A percentile compares a stretch with the other conserved stretches of the same genome.
Conservation (phyloP, 768 basidiomycete species). For the Amanita jacksonii region DNA sequence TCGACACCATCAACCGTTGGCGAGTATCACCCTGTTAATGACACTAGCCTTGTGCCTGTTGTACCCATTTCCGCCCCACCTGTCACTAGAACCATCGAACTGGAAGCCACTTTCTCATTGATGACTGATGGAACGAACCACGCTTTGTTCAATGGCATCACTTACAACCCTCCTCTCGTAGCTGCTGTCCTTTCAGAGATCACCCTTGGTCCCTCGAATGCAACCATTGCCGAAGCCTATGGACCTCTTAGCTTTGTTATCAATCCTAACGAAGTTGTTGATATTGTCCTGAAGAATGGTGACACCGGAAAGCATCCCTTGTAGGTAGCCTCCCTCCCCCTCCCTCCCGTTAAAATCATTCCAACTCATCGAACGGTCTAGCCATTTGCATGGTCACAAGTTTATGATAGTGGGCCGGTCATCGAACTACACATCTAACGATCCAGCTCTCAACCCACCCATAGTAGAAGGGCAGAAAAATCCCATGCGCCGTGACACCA, state of each 20-base stretch:
- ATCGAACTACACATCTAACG: constrained; percentile 58
- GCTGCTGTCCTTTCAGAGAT: constrained; percentile 71
- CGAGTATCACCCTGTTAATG: constrained; percentile 54
- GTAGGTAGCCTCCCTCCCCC: constrained; percentile 31
- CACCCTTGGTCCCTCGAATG: constrained; percentile 70
- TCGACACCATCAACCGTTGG: constrained; percentile 46
- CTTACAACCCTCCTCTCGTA: constrained; percentile 59
- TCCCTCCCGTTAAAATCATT: constrained; percentile 1
- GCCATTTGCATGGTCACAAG: constrained; percentile 89
- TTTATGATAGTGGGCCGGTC: constrained; percentile 72
- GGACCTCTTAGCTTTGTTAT: constrained; percentile 73
- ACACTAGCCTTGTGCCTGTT: constrained; percentile 61
- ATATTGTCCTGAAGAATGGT: constrained; percentile 65
- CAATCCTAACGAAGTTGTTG: constrained; percentile 64
- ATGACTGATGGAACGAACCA: constrained; percentile 81
- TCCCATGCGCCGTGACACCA: constrained; percentile 88
- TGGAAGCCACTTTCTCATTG: constrained; percentile 75
- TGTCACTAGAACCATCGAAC: constrained; percentile 49
- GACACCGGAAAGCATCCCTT: constrained; percentile 80
- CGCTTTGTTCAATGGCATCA: constrained; percentile 65
- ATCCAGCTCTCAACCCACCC: constrained; percentile 74
- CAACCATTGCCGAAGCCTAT: constrained; percentile 60
- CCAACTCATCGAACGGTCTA: constrained; percentile 19
- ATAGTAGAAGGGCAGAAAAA: constrained; percentile 71
- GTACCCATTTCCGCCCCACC: constrained; percentile 36